Evolutionary conservation across 495 filamentous ascomycete species (phyloP), one percentile per base, ranked within the genome.

Genomic region (Penicillium malachiteum): DNA sequence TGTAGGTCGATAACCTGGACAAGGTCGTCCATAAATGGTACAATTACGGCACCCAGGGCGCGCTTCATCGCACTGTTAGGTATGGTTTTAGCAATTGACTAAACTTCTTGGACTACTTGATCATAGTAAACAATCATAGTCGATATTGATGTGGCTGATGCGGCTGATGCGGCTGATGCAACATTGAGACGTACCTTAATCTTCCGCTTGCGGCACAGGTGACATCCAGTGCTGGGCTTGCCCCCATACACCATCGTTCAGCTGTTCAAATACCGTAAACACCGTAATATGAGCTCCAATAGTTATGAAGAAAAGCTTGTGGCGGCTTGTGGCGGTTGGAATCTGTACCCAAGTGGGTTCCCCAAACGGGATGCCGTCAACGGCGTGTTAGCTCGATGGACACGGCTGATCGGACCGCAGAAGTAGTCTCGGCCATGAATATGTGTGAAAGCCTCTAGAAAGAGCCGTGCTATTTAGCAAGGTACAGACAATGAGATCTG

Each of bases 151-250:
- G 9, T 5, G 12, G 13, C 5, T 26, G 44, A 32, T 26, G 16
- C 44, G n/a, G n/a, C n/a, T n/a, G n/a, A n/a, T 37, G 9, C 34
- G 12, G 13, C 5, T 26, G 44, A 32, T 26, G 16, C 44, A 11
- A n/a, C 26, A 35, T 13, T 30, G 9, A 32, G 45, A 64, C 64
- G 57, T 72, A 77, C 75, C 74, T 77, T 78, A 55, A 78, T 77
- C 62, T 77, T 78, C 49, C 74, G 69, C 53, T 71, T 75, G 58
- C 75, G 75, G 63, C 75, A 78, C 58, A 76, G 57, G 63, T 75
- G 60, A 68, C 75, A 78, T 60, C 75, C 75, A 31, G 71, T 76
- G 59, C 75, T 78, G 21, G 74, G 72, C 45, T 73, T 77, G 10
- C 72, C 75, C 40, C 68, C 71, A 66, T 77, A 78, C 16, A 78